These are phyloP conservation scores for Begonia masoniana DNA, from an alignment of 306 rosid species.

Conservation along the genomic window DNA sequence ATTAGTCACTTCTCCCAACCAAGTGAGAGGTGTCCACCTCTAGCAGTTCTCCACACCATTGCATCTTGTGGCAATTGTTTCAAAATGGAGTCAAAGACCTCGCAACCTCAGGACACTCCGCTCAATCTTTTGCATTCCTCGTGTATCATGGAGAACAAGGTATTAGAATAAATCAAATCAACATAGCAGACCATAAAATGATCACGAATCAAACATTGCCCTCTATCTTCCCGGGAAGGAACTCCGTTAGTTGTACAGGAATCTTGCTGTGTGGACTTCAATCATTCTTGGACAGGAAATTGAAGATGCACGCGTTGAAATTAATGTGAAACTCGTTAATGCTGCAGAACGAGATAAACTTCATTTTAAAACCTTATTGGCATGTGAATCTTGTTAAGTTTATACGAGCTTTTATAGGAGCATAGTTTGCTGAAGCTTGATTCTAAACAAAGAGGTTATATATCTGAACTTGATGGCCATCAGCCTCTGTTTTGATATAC, in stretches of 20 bases:
- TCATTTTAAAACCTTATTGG: too few species aligned
- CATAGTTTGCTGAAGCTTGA: too few species aligned
- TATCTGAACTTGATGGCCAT: too few species aligned
- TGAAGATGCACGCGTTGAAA: constrained; percentile 19
- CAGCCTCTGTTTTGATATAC: too few species aligned
- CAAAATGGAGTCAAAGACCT: constrained; percentile 97
- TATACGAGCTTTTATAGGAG: too few species aligned
- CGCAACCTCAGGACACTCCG: constrained; percentile 51
- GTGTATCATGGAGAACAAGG: constrained; percentile 99
- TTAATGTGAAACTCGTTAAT: constrained; percentile 3
- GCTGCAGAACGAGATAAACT: neutral
- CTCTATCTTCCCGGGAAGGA: neutral
- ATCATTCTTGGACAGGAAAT: constrained; percentile 31
- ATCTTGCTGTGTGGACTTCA: constrained; percentile 5
- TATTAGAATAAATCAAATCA: constrained; percentile 38
- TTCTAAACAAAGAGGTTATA: too few species aligned
- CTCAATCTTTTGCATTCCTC: constrained; percentile 91
- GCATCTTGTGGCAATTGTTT: constrained; percentile 77
- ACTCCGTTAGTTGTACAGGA: neutral
- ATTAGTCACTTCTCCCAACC: constrained; percentile 76
- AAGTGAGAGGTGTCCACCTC: constrained; percentile 99
- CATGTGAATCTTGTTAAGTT: too few species aligned
- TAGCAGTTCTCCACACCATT: constrained; percentile 92
- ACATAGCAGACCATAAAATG: constrained; percentile 1
- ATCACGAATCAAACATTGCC: neutral